Base-by-base conservation (phyloP, 2,329 filamentous ascomycete species). In the Ascochyta lentis region DNA sequence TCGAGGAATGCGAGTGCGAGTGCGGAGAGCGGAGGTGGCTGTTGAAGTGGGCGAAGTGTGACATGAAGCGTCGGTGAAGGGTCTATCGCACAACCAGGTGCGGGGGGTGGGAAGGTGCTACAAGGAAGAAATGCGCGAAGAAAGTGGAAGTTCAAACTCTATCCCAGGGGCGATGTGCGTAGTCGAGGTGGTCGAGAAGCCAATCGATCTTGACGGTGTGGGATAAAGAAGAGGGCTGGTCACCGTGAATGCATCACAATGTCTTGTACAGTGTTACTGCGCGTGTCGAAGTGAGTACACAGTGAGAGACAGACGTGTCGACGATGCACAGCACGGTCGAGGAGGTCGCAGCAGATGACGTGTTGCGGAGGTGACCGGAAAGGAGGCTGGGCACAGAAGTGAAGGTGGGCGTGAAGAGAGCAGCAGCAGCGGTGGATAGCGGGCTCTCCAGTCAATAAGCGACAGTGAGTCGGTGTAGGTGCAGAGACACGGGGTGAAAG, bases 241-340 rank as follows among this genome's bases (percentile, higher is more conserved):
- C 66, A 72, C 60, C 57, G 56, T 49, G 57, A 67, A 72, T 64
- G 58, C 69, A 72, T 72, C 45, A 71, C 69, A 70, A 59, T 64
- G 58, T 58, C 33, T 50, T 43, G 42, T 34, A 52, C 44, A 47
- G 39, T 55, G 49, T 35, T 58, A 35, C 38, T 39, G 54, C 34
- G 22, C 45, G 22, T 4, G 23, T 31, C 23, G 4, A 31, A 40
- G 50, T 44, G 48, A 43, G 52, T 33, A 26, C 44, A 55, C 34
- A 43, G 40, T 43, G 52, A 35, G 19, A 19, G 41, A 56, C 34
- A 54, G 58, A 19, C 37, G 22, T 23, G 49, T 59, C 48, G 56
- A 60, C 50, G 42, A 57, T 65, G 66, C 62, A 38, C 66, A 57
- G 65, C 65, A 69, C 61, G 43, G 56, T 60, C 48, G 63, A 56